Base-by-base conservation (phyloP, 306 rosid genomes). In the Rubus parviflorus region DNA sequence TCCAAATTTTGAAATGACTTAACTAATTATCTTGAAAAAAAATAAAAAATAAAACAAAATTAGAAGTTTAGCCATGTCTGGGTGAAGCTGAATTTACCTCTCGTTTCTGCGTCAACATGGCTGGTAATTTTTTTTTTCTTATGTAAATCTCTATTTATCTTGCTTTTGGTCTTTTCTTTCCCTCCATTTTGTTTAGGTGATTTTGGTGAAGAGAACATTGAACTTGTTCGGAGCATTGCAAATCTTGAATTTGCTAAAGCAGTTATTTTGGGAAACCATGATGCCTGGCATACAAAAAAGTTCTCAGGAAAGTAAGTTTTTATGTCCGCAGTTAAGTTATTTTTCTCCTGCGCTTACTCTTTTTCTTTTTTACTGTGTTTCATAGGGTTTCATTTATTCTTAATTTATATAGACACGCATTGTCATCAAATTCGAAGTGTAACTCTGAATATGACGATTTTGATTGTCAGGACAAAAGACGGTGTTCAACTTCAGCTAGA, bases 161-260 rank as follows among this genome's bases (percentile, higher is more conserved):
- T 75, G 48, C 66, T 72, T 43, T 49, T 67, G 20, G 61, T 54
- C 67, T 45, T 42, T 47, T 58, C 47, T 84, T 61, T 45, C 60
- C 46, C 63, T 74, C 71, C 75, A 68, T 23, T 83, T 78, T 69
- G 17, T 53, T 62, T 72, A 95, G 97, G 96, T 86, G 98, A 95
- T 88, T 92, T 95, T 86, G 97, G 98, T 45, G 93, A 95, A 46
- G 97, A 95, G 87, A 89, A 90, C 72, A 90, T 92, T 69, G 96
- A 90, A 82, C 89, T 95, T 4, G 97, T 95, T 77, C 89, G 19
- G 71, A 92, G 90, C 67, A 82, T 89, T 81, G 92, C 97, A n/a
- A 85, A 78, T 41, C 86, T 92, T 66, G 81, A 82, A 75, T 86
- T 89, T 88, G n/a, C 93, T 45, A 92, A 92, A 85, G 96, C 92